phyloP scores from a whole-genome alignment of 805 yeast species.

The Starmerella geochares region DNA sequence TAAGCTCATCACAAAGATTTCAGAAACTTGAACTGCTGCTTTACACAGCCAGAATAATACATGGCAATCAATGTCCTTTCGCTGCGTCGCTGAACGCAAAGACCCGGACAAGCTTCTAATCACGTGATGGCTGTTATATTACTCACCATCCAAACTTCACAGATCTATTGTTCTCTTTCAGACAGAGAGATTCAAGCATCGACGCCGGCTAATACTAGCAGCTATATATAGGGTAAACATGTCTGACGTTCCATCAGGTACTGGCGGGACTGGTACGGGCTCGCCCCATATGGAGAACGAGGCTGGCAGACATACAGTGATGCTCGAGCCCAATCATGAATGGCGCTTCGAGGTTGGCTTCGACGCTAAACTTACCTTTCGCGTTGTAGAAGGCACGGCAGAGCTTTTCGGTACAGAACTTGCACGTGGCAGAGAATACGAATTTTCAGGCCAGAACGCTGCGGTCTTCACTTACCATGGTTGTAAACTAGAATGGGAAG shows the following conservation, averaged over 20 bases:
- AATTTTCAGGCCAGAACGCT: conserved; percentile 45
- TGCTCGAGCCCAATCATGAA: conserved; percentile 38
- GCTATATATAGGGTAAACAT: conserved; percentile 6
- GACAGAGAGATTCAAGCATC: neutral
- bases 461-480: conserved; percentile 58
- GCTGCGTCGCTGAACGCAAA: too few relatives aligned
- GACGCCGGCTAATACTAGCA: neutral
- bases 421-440: conserved; percentile 55
- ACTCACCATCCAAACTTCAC: too few relatives aligned
- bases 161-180: too few relatives aligned
- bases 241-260: neutral
- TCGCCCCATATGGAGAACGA: neutral
- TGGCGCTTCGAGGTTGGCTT: conserved; percentile 68
- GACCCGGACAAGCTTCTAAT: too few relatives aligned
- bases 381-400: conserved; percentile 57
- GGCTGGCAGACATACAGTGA: conserved; percentile 7
- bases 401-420: conserved; percentile 92
- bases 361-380: conserved; percentile 42
- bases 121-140: neutral
- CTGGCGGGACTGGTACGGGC: neutral
- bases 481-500: conserved; percentile 44
- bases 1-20: too few relatives aligned
- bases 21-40: too few relatives aligned
- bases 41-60: too few relatives aligned
- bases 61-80: too few relatives aligned